A percentile compares a stretch with the other conserved stretches of the same genome.
Evolutionary conservation across 805 yeast genomes (phyloP).

Genomic region (Candida lessepsii): DNA sequence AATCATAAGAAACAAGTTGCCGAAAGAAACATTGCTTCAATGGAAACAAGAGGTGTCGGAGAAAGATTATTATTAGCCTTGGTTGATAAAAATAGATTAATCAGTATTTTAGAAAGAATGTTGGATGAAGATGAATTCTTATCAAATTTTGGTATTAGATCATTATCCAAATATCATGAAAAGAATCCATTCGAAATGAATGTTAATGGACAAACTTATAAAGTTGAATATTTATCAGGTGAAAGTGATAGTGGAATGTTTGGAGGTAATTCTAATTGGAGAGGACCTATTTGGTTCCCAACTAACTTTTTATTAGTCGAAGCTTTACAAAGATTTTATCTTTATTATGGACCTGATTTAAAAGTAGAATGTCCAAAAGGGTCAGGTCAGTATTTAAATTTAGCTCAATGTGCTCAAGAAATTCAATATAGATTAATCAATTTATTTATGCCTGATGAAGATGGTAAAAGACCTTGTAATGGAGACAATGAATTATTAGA

Average conservation of each 20-base stretch:
- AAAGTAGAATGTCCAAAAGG: slow-evolving; percentile 88
- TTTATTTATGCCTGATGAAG: slow-evolving; percentile 66
- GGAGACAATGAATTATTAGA: slow-evolving; percentile 58
- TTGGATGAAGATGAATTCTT: slow-evolving; percentile 84
- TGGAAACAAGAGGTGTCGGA: slow-evolving; percentile 77
- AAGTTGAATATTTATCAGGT: slow-evolving; percentile 77
- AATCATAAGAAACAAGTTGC: slow-evolving; percentile 68
- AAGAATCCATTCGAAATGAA: slow-evolving; percentile 81
- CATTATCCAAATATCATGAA: slow-evolving; percentile 82
- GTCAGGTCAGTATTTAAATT: slow-evolving; percentile 69
- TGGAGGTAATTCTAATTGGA: slow-evolving; percentile 96
- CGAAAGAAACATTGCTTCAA: slow-evolving; percentile 81
- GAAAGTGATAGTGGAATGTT: slow-evolving; percentile 91
- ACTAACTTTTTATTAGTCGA: slow-evolving; percentile 83
- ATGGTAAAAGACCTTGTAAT: slow-evolving; percentile 72
- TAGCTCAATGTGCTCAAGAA: slow-evolving; percentile 89
- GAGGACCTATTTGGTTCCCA: slow-evolving; percentile 98
- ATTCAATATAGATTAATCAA: slow-evolving; percentile 81
- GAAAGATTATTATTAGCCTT: slow-evolving; percentile 77
- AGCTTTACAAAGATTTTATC: slow-evolving; percentile 79
- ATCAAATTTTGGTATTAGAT: slow-evolving; percentile 82
- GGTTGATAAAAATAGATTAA: slow-evolving; percentile 76
- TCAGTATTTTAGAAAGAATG: slow-evolving; percentile 62
- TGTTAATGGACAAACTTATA: slow-evolving; percentile 71
- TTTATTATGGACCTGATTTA: slow-evolving; percentile 83